A percentile compares a stretch with the other conserved stretches of the same genome.
Conservation (phyloP, 2,329 filamentous ascomycete species). For the Fusarium drepaniforme region DNA sequence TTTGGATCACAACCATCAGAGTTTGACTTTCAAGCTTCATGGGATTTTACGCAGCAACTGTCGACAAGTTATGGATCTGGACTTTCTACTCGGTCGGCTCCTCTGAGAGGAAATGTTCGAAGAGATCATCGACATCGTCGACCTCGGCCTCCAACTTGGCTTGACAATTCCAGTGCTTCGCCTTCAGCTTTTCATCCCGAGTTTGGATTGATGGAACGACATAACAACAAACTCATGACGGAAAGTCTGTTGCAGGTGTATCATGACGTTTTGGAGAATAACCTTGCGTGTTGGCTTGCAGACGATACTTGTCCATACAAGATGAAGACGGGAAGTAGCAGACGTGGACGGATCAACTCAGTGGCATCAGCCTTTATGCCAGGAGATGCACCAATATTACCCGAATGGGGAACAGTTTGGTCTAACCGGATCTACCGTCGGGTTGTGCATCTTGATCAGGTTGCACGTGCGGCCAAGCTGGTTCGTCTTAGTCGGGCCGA, state of each 20-base stretch:
- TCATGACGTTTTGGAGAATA: slow-evolving; percentile 65
- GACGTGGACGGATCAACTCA: not conserved
- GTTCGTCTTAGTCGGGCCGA: slow-evolving; percentile 53
- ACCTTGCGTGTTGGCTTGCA: slow-evolving; percentile 64
- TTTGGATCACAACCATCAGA: slow-evolving; percentile 23
- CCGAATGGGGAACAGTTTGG: slow-evolving; percentile 55
- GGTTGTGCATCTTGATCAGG: slow-evolving; percentile 59
- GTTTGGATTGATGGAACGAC: slow-evolving; percentile 40
- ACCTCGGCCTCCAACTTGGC: slow-evolving; percentile 6
- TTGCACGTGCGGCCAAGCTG: slow-evolving; percentile 53
- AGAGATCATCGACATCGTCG: not conserved
- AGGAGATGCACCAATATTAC: slow-evolving; percentile 41
- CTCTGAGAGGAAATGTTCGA: not conserved
- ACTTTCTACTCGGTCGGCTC: slow-evolving; percentile 8
- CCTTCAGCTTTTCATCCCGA: slow-evolving; percentile 25
- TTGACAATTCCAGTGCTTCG: slow-evolving; percentile 15
- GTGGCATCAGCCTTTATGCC: not conserved
- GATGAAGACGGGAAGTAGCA: slow-evolving; percentile 36
- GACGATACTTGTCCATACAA: slow-evolving; percentile 64
- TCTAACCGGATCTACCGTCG: slow-evolving; percentile 61
- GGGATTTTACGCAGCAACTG: slow-evolving; percentile 14
- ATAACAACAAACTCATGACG: slow-evolving; percentile 54
- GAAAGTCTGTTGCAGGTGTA: slow-evolving; percentile 61
- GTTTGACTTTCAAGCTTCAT: slow-evolving; percentile 21
- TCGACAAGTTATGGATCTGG: not conserved